These are phyloP conservation scores for Phytophthora vignae DNA, from an alignment of 352 stramenopile genomes.

Conservation along the genomic window DNA sequence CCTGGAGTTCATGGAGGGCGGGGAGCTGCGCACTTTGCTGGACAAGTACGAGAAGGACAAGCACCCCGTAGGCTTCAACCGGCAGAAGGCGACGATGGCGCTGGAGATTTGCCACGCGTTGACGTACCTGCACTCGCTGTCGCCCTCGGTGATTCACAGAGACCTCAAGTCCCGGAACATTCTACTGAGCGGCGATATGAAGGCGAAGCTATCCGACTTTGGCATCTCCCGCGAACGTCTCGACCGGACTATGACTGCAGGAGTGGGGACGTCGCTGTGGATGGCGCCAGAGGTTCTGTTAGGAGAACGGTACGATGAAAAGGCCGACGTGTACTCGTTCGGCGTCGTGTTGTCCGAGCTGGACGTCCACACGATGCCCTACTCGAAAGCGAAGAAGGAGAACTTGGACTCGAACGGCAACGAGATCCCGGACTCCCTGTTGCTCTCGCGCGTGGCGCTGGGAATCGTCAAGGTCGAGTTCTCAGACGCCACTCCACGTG, in stretches of 20 bases:
- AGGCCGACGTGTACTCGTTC: slow-evolving; percentile 70
- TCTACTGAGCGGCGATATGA: slow-evolving; percentile 52
- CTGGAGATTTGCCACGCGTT: slow-evolving; percentile 47
- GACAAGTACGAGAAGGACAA: slow-evolving; percentile 36
- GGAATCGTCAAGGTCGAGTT: slow-evolving; percentile 36
- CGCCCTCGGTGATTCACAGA: slow-evolving; percentile 37
- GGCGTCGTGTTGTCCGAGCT: slow-evolving; percentile 68
- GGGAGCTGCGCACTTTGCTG: slow-evolving; percentile 49
- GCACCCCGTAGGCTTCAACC: slow-evolving; percentile 23
- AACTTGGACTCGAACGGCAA: slow-evolving; percentile 22
- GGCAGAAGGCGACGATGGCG: slow-evolving; percentile 34
- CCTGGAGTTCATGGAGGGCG: slow-evolving; percentile 60
- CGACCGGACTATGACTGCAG: slow-evolving; percentile 44
- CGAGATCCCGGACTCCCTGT: slow-evolving; percentile 22
- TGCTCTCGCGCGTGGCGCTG: slow-evolving; percentile 32
- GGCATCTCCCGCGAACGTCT: slow-evolving; percentile 48
- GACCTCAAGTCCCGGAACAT: slow-evolving; percentile 58
- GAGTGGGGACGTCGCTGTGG: slow-evolving; percentile 67
- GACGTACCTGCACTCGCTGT: slow-evolving; percentile 48
- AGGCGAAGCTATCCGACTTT: slow-evolving; percentile 74
- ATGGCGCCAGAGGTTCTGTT: slow-evolving; percentile 68
- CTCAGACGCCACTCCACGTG: slow-evolving; percentile 19
- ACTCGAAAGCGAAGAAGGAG: slow-evolving; percentile 23
- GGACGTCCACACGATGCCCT: slow-evolving; percentile 44
- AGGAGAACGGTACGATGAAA: slow-evolving; percentile 62